A percentile compares a stretch with the other conserved stretches of the same genome.
Evolutionary conservation across 257 asterid genomes (phyloP).

Genomic region (Primulina tabacum): DNA sequence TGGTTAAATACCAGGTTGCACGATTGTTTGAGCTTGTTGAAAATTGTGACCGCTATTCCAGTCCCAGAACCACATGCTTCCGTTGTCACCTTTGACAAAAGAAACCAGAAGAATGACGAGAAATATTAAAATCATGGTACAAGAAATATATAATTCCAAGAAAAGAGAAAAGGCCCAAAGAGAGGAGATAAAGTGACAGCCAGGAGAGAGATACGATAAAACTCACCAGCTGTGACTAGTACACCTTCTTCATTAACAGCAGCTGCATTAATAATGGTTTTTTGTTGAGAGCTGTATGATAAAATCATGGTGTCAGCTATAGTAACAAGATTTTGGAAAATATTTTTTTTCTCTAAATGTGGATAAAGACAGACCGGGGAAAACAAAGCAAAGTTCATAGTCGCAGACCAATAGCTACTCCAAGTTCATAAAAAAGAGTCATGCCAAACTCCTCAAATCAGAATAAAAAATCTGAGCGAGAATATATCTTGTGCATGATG

Average conservation of each 20-base stretch:
- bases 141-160: not conserved
- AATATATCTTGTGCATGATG: not conserved
- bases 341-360: not conserved
- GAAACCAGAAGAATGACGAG: conserved; percentile 8
- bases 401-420: not conserved
- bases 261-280: conserved; percentile 86
- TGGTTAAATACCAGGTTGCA: conserved; percentile 75
- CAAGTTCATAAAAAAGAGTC: conserved; percentile 1
- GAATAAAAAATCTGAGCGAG: too few species aligned
- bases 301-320: conserved; percentile 21
- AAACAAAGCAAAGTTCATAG: not conserved
- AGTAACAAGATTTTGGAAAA: not conserved
- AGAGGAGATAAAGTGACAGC: not conserved
- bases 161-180: not conserved
- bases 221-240: conserved; percentile 84
- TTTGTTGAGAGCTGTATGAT: conserved; percentile 80
- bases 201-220: not conserved
- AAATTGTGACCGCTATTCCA: conserved; percentile 98
- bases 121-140: conserved; percentile 7
- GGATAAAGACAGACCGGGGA: not conserved
- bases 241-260: conserved; percentile 91
- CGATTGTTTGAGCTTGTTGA: conserved; percentile 93
- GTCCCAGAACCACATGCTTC: conserved; percentile 99
- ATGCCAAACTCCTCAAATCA: not conserved
- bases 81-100: conserved; percentile 71